These are phyloP conservation scores for Conidiobolus incongruus DNA, from an alignment of 371 early-diverging fungal species.

Conservation along the genomic window DNA sequence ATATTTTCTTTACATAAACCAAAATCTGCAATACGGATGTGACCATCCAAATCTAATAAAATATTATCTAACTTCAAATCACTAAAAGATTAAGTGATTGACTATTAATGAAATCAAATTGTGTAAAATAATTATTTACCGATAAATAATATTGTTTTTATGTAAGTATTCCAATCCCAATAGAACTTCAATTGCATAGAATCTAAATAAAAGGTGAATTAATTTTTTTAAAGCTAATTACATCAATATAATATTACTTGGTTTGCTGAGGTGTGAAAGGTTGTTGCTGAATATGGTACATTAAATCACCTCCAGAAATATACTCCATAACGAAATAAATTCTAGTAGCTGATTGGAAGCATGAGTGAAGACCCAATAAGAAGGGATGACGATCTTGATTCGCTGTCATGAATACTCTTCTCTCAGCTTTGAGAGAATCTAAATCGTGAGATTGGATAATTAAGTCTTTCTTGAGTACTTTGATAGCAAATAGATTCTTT, in stretches of 20 bases:
- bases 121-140: constrained; percentile 16
- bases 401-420: constrained; percentile 74
- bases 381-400: constrained; percentile 82
- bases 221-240: constrained; percentile 5
- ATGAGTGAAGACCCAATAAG: constrained; percentile 86
- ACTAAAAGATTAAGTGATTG: constrained; percentile 9
- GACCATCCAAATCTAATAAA: constrained; percentile 76
- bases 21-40: constrained; percentile 97
- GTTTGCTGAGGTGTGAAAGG: constrained; percentile 70
- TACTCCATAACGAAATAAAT: constrained; percentile 98
- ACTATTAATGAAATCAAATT: constrained; percentile 6
- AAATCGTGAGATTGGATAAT: constrained; percentile 84
- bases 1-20: constrained; percentile 95
- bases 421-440: constrained; percentile 76
- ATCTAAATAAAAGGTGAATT: constrained; percentile 14
- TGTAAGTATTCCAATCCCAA: constrained; percentile 94
- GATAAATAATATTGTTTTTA: constrained; percentile 78
- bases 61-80: constrained; percentile 98
- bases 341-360: constrained; percentile 82
- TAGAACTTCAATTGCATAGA: constrained; percentile 93
- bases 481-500: constrained; percentile 76
- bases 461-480: constrained; percentile 90
- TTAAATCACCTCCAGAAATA: constrained; percentile 95
- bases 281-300: constrained; percentile 84
- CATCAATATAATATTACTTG: no score